phyloP scores from a whole-genome alignment of 176 grass and related monocot genomes.

The Chrysopogon serrulatus region DNA sequence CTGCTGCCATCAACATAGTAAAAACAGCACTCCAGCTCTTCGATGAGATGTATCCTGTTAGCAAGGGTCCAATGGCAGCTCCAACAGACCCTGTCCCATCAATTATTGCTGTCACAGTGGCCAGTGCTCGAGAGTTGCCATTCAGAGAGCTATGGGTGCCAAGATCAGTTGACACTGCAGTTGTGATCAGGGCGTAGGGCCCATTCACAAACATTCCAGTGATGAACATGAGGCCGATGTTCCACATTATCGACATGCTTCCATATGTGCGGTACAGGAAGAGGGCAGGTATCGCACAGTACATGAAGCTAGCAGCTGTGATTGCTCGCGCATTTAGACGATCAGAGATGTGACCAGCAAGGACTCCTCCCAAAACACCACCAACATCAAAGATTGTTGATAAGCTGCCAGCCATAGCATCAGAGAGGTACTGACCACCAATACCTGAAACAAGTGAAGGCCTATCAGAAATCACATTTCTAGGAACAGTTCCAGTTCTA shows the following conservation, averaged over 20 bases:
- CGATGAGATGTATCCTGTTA: conserved; percentile 75
- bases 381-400: conserved; percentile 85
- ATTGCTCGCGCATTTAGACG: conserved; percentile 68
- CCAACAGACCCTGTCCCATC: conserved; percentile 77
- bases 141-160: conserved; percentile 71
- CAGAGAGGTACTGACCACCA: conserved; percentile 60
- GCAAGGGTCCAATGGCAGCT: conserved; percentile 65
- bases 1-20: conserved; percentile 73
- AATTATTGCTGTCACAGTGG: conserved; percentile 84
- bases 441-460: conserved; percentile 51
- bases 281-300: conserved; percentile 61
- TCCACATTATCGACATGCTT: conserved; percentile 57
- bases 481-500: background rate
- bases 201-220: conserved; percentile 86
- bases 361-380: conserved; percentile 76
- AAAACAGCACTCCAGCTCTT: conserved; percentile 73
- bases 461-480: background rate
- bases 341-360: conserved; percentile 78
- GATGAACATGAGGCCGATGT: conserved; percentile 73
- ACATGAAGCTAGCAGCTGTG: conserved; percentile 82
- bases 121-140: conserved; percentile 67
- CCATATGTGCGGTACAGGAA: conserved; percentile 76
- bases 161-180: conserved; percentile 80
- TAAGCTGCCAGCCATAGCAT: conserved; percentile 67
- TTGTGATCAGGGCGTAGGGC: conserved; percentile 82